Conservation (phyloP, 2,329 filamentous ascomycete species). For the Apiospora marii region DNA sequence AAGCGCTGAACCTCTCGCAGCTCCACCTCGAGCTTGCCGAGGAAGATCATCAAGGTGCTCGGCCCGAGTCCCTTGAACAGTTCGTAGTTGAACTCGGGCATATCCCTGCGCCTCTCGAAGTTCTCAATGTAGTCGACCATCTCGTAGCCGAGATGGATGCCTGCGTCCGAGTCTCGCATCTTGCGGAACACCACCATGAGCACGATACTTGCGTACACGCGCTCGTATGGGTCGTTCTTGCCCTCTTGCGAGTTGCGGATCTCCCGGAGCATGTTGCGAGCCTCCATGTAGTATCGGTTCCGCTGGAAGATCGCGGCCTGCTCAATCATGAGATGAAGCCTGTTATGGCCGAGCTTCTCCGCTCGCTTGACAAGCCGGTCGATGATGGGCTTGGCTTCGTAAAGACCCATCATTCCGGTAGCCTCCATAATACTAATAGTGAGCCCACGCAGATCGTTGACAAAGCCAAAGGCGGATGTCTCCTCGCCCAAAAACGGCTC, state of each 20-base stretch:
- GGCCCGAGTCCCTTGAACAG: background rate
- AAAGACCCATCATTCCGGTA: constrained; percentile 26
- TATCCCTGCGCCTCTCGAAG: background rate
- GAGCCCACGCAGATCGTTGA: constrained; percentile 24
- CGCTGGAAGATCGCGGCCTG: constrained; percentile 17
- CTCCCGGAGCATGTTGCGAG: background rate
- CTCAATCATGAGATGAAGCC: constrained; percentile 23
- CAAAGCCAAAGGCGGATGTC: constrained; percentile 21
- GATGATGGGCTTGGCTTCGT: constrained; percentile 25
- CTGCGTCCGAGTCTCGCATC: constrained; percentile 22
- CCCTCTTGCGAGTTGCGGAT: constrained; percentile 20
- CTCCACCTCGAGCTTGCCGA: constrained; percentile 21
- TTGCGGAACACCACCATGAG: constrained; percentile 16
- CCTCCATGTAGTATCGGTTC: constrained; percentile 22
- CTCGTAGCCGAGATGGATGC: constrained; percentile 13
- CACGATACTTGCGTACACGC: constrained; percentile 22
- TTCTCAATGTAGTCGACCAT: constrained; percentile 22
- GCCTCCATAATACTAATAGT: constrained; percentile 27
- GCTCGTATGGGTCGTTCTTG: constrained; percentile 21
- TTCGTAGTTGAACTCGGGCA: constrained; percentile 1
- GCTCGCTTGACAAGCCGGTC: background rate
- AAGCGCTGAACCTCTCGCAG: background rate
- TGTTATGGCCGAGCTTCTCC: background rate
- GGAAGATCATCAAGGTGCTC: constrained; percentile 3
- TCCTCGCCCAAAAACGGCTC: constrained; percentile 24